Percentiles rank a stretch among this genome's conserved stretches.
Evolutionary conservation across 2,329 filamentous ascomycete genomes (phyloP).

Genomic region (Alternaria sp.): DNA sequence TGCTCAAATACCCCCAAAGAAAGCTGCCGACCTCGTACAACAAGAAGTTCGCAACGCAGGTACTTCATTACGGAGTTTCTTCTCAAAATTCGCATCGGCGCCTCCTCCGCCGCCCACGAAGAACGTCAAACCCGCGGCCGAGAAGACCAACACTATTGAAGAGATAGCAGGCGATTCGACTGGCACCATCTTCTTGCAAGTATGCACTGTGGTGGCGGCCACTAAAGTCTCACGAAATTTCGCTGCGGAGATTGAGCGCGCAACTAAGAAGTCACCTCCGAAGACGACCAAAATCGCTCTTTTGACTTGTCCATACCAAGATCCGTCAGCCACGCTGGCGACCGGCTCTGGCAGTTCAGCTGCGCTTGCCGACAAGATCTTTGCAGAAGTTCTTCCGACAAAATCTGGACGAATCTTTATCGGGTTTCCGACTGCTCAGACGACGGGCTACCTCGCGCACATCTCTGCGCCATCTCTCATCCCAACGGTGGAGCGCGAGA

Average conservation of each 20-base stretch:
- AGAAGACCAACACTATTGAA: slow-evolving; percentile 51
- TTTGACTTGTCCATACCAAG: slow-evolving; percentile 89
- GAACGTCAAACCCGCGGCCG: slow-evolving; percentile 22
- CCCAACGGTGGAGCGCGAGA: slow-evolving; percentile 94
- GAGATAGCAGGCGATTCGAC: slow-evolving; percentile 74
- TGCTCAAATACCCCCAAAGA: slow-evolving; percentile 65
- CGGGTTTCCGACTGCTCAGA: slow-evolving; percentile 96
- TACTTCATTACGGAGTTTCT: slow-evolving; percentile 48
- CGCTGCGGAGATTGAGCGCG: slow-evolving; percentile 85
- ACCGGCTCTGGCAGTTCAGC: slow-evolving; percentile 56
- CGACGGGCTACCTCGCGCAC: slow-evolving; percentile 90
- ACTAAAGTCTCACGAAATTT: slow-evolving; percentile 77
- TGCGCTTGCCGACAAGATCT: slow-evolving; percentile 75
- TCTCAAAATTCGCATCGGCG: slow-evolving; percentile 45
- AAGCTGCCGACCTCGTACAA: slow-evolving; percentile 42
- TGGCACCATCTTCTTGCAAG: slow-evolving; percentile 85
- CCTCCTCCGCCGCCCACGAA: slow-evolving; percentile 30
- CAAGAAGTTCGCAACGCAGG: slow-evolving; percentile 45
- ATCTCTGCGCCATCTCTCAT: slow-evolving; percentile 96
- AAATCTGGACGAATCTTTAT: slow-evolving; percentile 95
- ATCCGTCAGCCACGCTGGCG: slow-evolving; percentile 70
- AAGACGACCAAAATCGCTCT: slow-evolving; percentile 86
- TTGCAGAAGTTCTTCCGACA: slow-evolving; percentile 85
- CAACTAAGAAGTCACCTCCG: slow-evolving; percentile 95
- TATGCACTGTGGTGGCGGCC: slow-evolving; percentile 81